Evolutionary conservation across 371 early-diverging fungal genomes (phyloP).

Genomic region (Mucor racemosus): DNA sequence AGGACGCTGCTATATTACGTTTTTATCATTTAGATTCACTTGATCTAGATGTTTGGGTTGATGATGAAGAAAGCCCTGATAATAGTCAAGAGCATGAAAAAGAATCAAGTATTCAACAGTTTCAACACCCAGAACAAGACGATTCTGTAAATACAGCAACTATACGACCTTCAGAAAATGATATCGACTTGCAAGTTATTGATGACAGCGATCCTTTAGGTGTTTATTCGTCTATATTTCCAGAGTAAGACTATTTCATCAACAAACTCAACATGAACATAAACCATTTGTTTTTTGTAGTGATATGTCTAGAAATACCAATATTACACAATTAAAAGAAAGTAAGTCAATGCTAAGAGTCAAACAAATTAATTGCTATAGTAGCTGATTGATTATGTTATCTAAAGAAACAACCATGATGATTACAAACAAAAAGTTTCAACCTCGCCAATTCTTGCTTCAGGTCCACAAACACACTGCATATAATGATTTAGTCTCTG

Average conservation of each 20-base stretch:
- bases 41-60: constrained; percentile 52
- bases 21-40: constrained; percentile 53
- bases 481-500: constrained; percentile 79
- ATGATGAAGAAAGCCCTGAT: constrained; percentile 33
- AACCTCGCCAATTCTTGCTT: constrained; percentile 78
- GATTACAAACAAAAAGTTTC: constrained; percentile 74
- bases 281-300: constrained; percentile 15
- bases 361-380: background rate
- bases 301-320: constrained; percentile 37
- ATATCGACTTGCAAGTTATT: constrained; percentile 41
- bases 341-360: constrained; percentile 26
- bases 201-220: constrained; percentile 56
- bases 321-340: constrained; percentile 49
- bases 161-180: constrained; percentile 30
- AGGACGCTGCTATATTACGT: constrained; percentile 53
- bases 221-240: constrained; percentile 47
- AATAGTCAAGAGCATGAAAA: constrained; percentile 24
- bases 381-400: background rate
- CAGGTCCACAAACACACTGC: constrained; percentile 85
- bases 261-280: background rate
- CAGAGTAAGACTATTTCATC: constrained; percentile 33
- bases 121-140: constrained; percentile 38
- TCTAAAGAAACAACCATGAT: constrained; percentile 46
- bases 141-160: constrained; percentile 8
- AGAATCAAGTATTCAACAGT: constrained; percentile 46